These are phyloP conservation scores for Podila epigama DNA, from an alignment of 192 early-diverging fungal genomes.

Conservation along the genomic window DNA sequence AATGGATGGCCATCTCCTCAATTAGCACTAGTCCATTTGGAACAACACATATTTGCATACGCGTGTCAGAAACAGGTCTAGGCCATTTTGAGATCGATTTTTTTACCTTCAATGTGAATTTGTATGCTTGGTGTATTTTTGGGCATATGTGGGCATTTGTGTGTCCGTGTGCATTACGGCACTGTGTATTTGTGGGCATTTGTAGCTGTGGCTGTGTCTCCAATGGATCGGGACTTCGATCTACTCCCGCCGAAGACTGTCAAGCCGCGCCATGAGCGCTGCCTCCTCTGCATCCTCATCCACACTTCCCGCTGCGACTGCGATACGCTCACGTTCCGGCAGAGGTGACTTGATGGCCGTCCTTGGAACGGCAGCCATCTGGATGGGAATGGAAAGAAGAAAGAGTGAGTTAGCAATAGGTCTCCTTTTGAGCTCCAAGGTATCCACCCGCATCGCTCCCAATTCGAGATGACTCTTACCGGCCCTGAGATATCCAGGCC, in stretches of 20 bases:
- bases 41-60: neutral
- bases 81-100: slow-evolving; percentile 4
- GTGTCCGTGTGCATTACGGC: neutral
- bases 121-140: too few species aligned
- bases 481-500: slow-evolving; percentile 78
- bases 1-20: neutral
- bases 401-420: neutral
- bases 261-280: slow-evolving; percentile 86
- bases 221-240: too few species aligned
- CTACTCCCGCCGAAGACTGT: slow-evolving; percentile 87
- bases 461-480: too few species aligned
- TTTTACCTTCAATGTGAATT: too few species aligned
- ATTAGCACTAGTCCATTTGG: too few species aligned
- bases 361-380: slow-evolving; percentile 58
- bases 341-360: slow-evolving; percentile 47
- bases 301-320: slow-evolving; percentile 57
- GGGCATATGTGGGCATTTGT: too few species aligned
- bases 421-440: too few species aligned
- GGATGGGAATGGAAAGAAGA: neutral
- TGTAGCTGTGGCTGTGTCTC: too few species aligned
- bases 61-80: neutral
- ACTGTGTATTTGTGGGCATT: neutral
- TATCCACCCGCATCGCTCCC: too few species aligned
- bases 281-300: slow-evolving; percentile 69
- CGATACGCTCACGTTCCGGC: slow-evolving; percentile 50